A percentile compares a stretch with the other conserved stretches of the same genome.
These are phyloP conservation scores for Hypoxylon lienhwacheense DNA, from an alignment of 495 filamentous ascomycete genomes.

Conservation along the genomic window DNA sequence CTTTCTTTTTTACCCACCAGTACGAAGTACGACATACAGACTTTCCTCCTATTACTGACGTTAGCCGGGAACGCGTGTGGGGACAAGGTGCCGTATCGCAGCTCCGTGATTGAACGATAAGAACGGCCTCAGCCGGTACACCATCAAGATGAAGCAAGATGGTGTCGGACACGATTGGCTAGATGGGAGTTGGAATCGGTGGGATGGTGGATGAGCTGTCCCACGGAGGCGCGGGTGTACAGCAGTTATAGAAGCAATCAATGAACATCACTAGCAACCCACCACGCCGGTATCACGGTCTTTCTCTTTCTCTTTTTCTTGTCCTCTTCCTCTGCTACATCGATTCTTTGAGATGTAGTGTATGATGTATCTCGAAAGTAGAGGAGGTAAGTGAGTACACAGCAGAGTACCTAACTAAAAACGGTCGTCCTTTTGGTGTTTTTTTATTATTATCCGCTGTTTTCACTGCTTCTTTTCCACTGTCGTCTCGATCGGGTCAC, in stretches of 20 bases:
- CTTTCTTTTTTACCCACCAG: neutral
- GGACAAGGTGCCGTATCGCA: slow-evolving; percentile 5
- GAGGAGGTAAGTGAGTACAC: too few species aligned
- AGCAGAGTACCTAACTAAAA: slow-evolving; percentile 11
- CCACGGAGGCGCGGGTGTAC: slow-evolving; percentile 35
- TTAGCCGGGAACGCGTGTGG: slow-evolving; percentile 11
- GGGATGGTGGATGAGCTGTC: slow-evolving; percentile 33
- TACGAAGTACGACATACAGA: slow-evolving; percentile 1
- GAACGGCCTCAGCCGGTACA: slow-evolving; percentile 20
- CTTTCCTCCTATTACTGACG: too few species aligned
- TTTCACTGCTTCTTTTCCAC: slow-evolving; percentile 7
- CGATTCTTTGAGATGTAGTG: slow-evolving; percentile 30
- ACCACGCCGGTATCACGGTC: slow-evolving; percentile 29
- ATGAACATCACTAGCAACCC: slow-evolving; percentile 27
- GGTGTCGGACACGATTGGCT: slow-evolving; percentile 24
- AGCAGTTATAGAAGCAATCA: slow-evolving; percentile 33
- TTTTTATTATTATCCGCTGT: slow-evolving; percentile 19
- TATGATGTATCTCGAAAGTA: slow-evolving; percentile 24
- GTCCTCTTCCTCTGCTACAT: too few species aligned
- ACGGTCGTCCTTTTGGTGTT: slow-evolving; percentile 8
- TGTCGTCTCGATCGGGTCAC: slow-evolving; percentile 10
- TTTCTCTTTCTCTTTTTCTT: slow-evolving; percentile 26
- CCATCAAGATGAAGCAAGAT: slow-evolving; percentile 35
- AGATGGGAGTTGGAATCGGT: slow-evolving; percentile 23
- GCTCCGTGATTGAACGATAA: slow-evolving; percentile 24